These are phyloP conservation scores for Actinomortierella ambigua DNA, from an alignment of 371 early-diverging fungal species.

Conservation along the genomic window DNA sequence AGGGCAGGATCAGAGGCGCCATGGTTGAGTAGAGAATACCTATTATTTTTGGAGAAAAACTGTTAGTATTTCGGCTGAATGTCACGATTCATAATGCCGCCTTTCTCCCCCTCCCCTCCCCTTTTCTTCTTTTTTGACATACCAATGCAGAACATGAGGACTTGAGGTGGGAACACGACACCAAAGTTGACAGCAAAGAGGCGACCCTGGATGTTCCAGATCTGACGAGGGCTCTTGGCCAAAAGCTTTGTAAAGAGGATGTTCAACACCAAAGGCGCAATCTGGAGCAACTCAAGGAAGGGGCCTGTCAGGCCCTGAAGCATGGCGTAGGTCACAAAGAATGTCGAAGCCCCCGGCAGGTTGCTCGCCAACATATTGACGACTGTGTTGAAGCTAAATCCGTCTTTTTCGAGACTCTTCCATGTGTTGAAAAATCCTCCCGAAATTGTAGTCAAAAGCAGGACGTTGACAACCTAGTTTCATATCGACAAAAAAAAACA, in stretches of 20 bases:
- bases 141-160: constrained; percentile 33
- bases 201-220: constrained; percentile 56
- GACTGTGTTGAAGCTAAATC: constrained; percentile 44
- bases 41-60: not conserved
- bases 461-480: constrained; percentile 73
- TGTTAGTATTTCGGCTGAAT: not conserved
- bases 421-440: constrained; percentile 64
- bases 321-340: constrained; percentile 84
- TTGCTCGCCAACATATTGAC: constrained; percentile 57
- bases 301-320: constrained; percentile 72
- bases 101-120: too few relatives aligned
- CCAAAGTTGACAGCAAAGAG: constrained; percentile 53
- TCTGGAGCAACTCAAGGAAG: constrained; percentile 69
- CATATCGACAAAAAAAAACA: not conserved
- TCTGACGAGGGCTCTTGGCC: constrained; percentile 76
- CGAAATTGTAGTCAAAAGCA: constrained; percentile 77
- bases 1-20: constrained; percentile 80
- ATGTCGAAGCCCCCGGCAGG: constrained; percentile 75
- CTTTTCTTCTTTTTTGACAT: not conserved
- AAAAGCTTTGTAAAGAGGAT: constrained; percentile 64
- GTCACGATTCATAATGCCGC: too few relatives aligned
- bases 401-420: constrained; percentile 47
- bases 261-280: constrained; percentile 66
- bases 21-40: constrained; percentile 81
- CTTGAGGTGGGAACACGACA: constrained; percentile 55